Evolutionary conservation across 2,329 filamentous ascomycete species (phyloP), one percentile per base, ranked within the genome.

Genomic region (Simplicillium aogashimaense): DNA sequence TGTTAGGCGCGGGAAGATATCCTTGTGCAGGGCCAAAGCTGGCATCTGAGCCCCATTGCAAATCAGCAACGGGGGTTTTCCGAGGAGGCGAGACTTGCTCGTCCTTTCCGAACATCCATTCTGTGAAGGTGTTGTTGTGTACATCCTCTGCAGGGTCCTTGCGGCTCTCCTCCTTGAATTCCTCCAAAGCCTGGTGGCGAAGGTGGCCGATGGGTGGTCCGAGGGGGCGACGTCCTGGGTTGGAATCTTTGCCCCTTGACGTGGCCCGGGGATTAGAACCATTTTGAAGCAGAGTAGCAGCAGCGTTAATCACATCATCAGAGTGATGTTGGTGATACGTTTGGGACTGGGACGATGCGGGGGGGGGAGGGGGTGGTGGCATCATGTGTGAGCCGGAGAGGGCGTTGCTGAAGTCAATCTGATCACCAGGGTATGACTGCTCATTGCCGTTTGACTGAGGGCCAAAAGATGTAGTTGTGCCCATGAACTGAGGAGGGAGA

Each of bases 1-100:
- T 70, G 43, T 69, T 61, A 7, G 70, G 66, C 9, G 66, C 65
- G 1, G 78, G 72, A 7, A 74, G 61, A 50, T 80, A 86, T n/a
- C 68, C 70, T 49, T 76, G 73, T 6, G 67, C 55, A 16, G 61
- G 58, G 45, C 64, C 69, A 53, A 86, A 86, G 42, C 66, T 75
- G n/a, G 69, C 56, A 56, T 86, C 82, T 1, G 82, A 82, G 9
- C 82, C 82, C 74, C 78, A 86, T 45, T 75, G 73, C 35, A 83
- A 65, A 39, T 72, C 67, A 51, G 66, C 44, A 42, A 58, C 55
- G 39, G 54, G 60, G 29, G 58, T 59, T 51, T 58, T 58, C 43
- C 58, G 57, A 44, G 58, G 18, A 16, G 17, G 46, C 39, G 52
- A 38, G 12, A 46, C 42, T 34, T 50, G 51, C 12, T 55, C 49